Evolutionary conservation across 2,329 filamentous ascomycete species (phyloP), one percentile per base, ranked within the genome.

Genomic region (Sporothrix brasiliensis): DNA sequence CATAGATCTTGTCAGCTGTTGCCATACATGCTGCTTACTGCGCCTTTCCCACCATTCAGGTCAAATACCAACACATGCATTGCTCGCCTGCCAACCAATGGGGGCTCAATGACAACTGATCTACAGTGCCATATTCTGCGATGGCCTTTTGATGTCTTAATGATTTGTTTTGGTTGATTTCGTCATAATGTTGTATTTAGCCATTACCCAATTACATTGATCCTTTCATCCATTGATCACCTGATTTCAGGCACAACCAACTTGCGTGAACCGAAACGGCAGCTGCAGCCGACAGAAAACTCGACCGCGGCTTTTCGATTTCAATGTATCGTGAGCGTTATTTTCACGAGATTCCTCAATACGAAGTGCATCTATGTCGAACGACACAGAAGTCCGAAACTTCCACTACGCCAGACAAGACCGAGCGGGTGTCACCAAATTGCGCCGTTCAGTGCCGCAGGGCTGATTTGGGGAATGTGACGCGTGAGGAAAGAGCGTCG

Each of bases 1-100:
- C 56, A 63, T 69, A 69, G 68, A 69, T 44, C 39, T 63, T 4
- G 56, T 69, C 49, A 53, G 56, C 68, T 63, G 68, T 63, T 69
- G 16, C 30, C 56, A 56, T 69, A 69, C 68, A 69, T 19, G 63
- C 56, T 63, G 56, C n/a, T 63, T 61, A 54, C 34, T 63, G 68
- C 56, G 66, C 66, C 52, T 39, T 41, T 47, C 39, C 39, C 21
- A 63, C n/a, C 27, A 44, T n/a, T 34, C 30, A 60, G 52, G 54
- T 34, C 54, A 39, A 69, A 63, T 69, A 63, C 56, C 68, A 69
- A 52, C 52, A 21, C 41, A 44, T 69, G 34, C 52, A 68, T 68
- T 68, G 67, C 27, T 61, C n/a, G 66, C 66, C 24, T 49, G 21
- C 53, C 66, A 56, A 58, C 21, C 66, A 67, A 67, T 47, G 58